Base-by-base conservation (phyloP, 257 asterid species). In the Gynochthodes officinalis region DNA sequence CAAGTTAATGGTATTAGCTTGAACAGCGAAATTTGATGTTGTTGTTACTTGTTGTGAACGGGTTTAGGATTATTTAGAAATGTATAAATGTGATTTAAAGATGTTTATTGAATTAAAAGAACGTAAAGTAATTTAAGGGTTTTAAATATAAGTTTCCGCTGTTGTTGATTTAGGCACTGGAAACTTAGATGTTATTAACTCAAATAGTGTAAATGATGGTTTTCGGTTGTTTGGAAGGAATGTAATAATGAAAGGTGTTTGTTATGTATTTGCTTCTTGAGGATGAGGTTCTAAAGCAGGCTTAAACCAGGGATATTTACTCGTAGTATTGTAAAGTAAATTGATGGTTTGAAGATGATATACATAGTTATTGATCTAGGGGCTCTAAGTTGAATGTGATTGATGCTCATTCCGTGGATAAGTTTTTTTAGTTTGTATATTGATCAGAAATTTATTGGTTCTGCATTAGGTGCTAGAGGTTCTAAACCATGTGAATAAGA, bases 401-500 rank as follows among this genome's bases (percentile, higher is more conserved):
- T 49, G 3, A 27, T 0, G 33, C 16, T 7, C 49, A 33, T 35
- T 21, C 13, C 30, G 67, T 23, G 49, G 23, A 67, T 33, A 25
- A 37, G 69, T 50, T 8, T 63, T 63, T 11, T 16, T 40, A 15
- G 35, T 3, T 43, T 23, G 4, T 25, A n/a, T 64, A 40, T 64
- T 61, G 37, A 30, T 16, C 25, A 30, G 14, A 43, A 39, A 52
- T 57, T 19, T 46, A 44, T 3, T 74, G 54, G 65, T 27, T 60
- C 23, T 63, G 40, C 59, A 13, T 21, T 76, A 79, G 83, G 80
- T 79, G 55, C 76, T 94, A 64, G 99, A 94, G 85, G 85, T 94
- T 81, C 82, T 94, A 80, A 90, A 90, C 80, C 99, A 94, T 48
- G 96, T 91, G 74, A 94, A 94, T 91, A 89, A 89, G 86, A 87